These are phyloP conservation scores for Heritiera fomes DNA, from an alignment of 345 rosid species.

Conservation along the genomic window DNA sequence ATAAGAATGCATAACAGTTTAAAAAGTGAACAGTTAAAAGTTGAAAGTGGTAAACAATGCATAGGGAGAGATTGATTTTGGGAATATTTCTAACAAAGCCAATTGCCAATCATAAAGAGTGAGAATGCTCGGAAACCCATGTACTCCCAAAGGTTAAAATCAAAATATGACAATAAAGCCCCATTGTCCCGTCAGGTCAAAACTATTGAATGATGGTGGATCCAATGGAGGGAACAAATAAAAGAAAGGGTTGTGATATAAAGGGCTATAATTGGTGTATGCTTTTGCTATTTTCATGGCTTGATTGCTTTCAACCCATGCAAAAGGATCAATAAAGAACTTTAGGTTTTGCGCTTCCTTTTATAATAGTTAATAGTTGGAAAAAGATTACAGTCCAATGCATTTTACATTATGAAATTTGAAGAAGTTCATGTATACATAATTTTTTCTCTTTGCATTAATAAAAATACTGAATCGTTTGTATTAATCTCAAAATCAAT, in stretches of 20 bases:
- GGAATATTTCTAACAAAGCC: background rate
- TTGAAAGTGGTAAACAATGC: background rate
- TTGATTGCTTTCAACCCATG: background rate
- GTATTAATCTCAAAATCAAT: too few species aligned
- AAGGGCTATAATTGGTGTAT: background rate
- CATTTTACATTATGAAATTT: background rate
- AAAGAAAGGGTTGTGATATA: background rate
- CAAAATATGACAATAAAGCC: background rate
- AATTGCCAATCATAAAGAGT: slow-evolving; percentile 9
- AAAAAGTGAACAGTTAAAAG: background rate
- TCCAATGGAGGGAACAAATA: slow-evolving; percentile 10
- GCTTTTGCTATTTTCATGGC: too few species aligned
- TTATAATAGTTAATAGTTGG: slow-evolving; percentile 23
- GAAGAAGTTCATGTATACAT: too few species aligned
- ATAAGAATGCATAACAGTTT: background rate
- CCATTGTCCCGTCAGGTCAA: slow-evolving; percentile 14
- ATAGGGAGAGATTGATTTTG: background rate
- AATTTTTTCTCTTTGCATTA: too few species aligned
- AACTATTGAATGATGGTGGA: slow-evolving; percentile 24
- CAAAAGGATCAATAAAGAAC: slow-evolving; percentile 16
- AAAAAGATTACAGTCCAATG: slow-evolving; percentile 16
- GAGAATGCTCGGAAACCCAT: slow-evolving; percentile 11
- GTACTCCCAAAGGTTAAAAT: background rate
- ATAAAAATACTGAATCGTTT: too few species aligned
- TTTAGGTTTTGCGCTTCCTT: slow-evolving; percentile 28